phyloP scores from a whole-genome alignment of 805 yeast genomes.

The Zygoascus flipseniorum region DNA sequence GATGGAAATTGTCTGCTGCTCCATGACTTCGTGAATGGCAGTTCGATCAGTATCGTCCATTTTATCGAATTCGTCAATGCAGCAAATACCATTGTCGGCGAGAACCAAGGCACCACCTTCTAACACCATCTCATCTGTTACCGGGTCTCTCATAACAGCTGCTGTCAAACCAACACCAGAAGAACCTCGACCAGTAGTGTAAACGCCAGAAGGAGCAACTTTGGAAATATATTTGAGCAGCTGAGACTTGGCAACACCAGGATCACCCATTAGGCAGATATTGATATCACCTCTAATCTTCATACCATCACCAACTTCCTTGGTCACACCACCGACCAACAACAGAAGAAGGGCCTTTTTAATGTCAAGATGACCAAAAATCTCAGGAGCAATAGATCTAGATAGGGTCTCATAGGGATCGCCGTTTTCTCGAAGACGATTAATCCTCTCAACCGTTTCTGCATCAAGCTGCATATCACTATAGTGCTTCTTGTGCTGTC shows the following conservation, averaged over 20 bases:
- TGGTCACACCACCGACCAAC: conserved; percentile 91
- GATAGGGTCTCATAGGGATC: conserved; percentile 75
- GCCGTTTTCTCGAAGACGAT: conserved; percentile 48
- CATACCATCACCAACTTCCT: conserved; percentile 93
- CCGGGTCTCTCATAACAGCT: conserved; percentile 97
- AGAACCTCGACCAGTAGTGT: conserved; percentile 97
- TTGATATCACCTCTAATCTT: conserved; percentile 95
- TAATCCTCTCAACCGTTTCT: conserved; percentile 48
- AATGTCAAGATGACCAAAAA: conserved; percentile 87
- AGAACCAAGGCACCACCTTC: conserved; percentile 98
- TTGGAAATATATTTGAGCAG: conserved; percentile 81
- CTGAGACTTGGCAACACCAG: conserved; percentile 99
- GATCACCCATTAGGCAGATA: conserved; percentile 96
- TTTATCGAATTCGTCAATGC: conserved; percentile 98
- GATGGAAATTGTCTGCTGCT: conserved; percentile 95
- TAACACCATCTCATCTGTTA: conserved; percentile 96
- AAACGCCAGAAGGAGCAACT: conserved; percentile 92
- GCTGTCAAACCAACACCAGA: conserved; percentile 99
- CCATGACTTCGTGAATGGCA: conserved; percentile 99
- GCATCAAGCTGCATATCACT: conserved; percentile 52
- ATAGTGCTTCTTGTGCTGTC: conserved; percentile 84
- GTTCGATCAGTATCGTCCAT: conserved; percentile 97
- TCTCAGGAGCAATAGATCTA: conserved; percentile 92
- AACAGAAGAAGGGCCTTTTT: conserved; percentile 81
- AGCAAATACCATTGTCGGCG: conserved; percentile 96